Conservation (phyloP, 2,329 filamentous ascomycete genomes). For the Leptographium flavum region DNA sequence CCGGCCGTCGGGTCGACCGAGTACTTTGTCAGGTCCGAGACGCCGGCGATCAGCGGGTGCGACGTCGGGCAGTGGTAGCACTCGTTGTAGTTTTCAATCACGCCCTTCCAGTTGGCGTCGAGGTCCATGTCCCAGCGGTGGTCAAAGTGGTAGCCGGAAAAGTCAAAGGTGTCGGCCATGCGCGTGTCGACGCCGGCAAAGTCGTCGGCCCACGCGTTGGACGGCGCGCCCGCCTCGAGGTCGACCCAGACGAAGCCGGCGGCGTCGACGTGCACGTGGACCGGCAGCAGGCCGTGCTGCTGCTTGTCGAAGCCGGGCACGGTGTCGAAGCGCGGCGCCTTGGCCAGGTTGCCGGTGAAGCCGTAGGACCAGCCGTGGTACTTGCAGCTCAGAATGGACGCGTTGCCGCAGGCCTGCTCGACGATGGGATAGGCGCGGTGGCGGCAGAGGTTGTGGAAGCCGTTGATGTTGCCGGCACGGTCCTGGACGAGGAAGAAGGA, state of each 20-base stretch:
- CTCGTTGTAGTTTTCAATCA: slow-evolving; percentile 34
- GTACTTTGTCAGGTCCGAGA: slow-evolving; percentile 31
- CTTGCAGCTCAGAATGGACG: slow-evolving; percentile 25
- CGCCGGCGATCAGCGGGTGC: slow-evolving; percentile 28
- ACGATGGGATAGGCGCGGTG: slow-evolving; percentile 28
- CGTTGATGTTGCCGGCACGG: slow-evolving; percentile 19
- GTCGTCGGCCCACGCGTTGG: slow-evolving; percentile 24
- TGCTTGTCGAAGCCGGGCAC: slow-evolving; percentile 23
- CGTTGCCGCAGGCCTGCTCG: slow-evolving; percentile 16
- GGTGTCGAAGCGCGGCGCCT: slow-evolving; percentile 26
- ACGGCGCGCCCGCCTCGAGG: slow-evolving; percentile 24
- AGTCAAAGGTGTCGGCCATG: slow-evolving; percentile 10
- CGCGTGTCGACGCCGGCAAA: slow-evolving; percentile 1
- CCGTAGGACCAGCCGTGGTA: slow-evolving; percentile 33
- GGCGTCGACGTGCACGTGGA: slow-evolving; percentile 27
- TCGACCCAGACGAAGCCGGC: slow-evolving; percentile 10
- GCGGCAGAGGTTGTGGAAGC: slow-evolving; percentile 29
- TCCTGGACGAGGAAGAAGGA: slow-evolving; percentile 25
- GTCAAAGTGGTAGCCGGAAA: slow-evolving; percentile 14
- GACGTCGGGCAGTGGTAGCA: slow-evolving; percentile 34
- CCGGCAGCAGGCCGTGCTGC: slow-evolving; percentile 28
- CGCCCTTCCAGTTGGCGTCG: slow-evolving; percentile 25
- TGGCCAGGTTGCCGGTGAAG: slow-evolving; percentile 25
- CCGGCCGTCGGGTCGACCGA: slow-evolving; percentile 19
- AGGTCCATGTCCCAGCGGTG: slow-evolving; percentile 17